Evolutionary conservation across 2,329 filamentous ascomycete species (phyloP).

Genomic region (Alternaria arbusti): DNA sequence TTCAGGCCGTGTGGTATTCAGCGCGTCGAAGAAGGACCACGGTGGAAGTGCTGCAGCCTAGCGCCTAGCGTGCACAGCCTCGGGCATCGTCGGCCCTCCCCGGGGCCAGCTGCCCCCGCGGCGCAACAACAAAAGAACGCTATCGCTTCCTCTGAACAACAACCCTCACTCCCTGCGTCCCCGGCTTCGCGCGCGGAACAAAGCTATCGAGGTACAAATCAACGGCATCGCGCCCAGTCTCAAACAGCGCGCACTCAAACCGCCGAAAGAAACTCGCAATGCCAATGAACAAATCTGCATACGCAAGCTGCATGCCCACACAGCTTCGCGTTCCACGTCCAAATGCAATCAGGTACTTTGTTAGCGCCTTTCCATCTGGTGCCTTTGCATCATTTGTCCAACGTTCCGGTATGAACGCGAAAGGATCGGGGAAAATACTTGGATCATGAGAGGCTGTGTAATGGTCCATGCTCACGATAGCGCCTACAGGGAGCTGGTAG

Average conservation of each 20-base stretch:
- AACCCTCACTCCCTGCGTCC: not conserved
- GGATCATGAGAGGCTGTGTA: conserved; percentile 33
- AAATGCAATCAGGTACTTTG: conserved; percentile 18
- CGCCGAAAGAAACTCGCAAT: conserved; percentile 15
- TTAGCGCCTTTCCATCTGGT: conserved; percentile 3
- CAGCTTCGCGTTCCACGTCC: conserved; percentile 17
- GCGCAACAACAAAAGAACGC: not conserved
- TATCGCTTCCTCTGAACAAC: not conserved
- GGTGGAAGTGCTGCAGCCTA: not conserved
- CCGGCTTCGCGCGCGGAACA: not conserved
- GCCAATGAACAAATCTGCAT: conserved; percentile 15
- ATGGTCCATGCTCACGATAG: conserved; percentile 37
- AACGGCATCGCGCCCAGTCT: not conserved
- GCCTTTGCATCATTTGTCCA: not conserved
- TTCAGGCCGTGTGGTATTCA: not conserved
- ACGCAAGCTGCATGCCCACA: conserved; percentile 15
- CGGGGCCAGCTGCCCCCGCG: not conserved
- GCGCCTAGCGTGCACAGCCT: not conserved
- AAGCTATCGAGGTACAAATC: not conserved
- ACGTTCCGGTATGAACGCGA: not conserved
- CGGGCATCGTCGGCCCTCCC: not conserved
- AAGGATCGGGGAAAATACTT: conserved; percentile 26
- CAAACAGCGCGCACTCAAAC: conserved; percentile 15
- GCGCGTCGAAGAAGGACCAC: not conserved
- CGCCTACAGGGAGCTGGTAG: conserved; percentile 27